A percentile compares a stretch with the other conserved stretches of the same genome.
phyloP scores from a whole-genome alignment of 2,329 filamentous ascomycete genomes.

The Fonsecaea monophora region DNA sequence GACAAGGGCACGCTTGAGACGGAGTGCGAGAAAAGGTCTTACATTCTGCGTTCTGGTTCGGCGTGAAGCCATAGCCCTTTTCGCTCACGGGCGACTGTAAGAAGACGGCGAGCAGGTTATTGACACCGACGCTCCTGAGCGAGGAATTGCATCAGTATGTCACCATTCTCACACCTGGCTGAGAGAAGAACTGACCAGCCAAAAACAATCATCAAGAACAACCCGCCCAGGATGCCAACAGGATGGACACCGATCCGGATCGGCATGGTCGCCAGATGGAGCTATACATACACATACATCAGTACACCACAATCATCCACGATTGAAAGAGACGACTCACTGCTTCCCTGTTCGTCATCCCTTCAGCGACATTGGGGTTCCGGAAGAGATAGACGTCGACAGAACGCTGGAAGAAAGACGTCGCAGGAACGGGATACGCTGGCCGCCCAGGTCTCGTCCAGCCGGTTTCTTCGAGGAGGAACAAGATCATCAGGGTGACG shows the following conservation, averaged over 20 bases:
- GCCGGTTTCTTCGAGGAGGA: conserved; percentile 51
- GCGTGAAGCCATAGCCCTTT: conserved; percentile 54
- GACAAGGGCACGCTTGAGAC: not conserved
- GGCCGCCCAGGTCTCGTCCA: conserved; percentile 43
- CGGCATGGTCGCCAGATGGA: conserved; percentile 42
- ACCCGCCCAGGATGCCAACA: conserved; percentile 14
- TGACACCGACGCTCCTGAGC: conserved; percentile 31
- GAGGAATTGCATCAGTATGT: not conserved
- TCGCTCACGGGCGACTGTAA: conserved; percentile 47
- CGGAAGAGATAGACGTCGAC: conserved; percentile 10
- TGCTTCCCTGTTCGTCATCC: not conserved
- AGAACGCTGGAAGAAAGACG: not conserved
- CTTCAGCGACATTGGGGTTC: conserved; percentile 7
- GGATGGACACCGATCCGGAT: conserved; percentile 17
- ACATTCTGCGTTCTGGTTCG: conserved; percentile 49
- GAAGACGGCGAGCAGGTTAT: conserved; percentile 48
- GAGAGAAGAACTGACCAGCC: conserved; percentile 3
- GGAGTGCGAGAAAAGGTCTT: not conserved
- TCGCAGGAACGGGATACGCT: not conserved
- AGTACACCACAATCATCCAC: not conserved
- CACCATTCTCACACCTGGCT: not conserved
- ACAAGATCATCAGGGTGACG: conserved; percentile 46
- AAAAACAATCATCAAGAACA: conserved; percentile 22
- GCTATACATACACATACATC: not conserved
- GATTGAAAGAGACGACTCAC: not conserved